Evolutionary conservation across 768 basidiomycete species (phyloP).

Genomic region (Paxillus ammoniavirescens): DNA sequence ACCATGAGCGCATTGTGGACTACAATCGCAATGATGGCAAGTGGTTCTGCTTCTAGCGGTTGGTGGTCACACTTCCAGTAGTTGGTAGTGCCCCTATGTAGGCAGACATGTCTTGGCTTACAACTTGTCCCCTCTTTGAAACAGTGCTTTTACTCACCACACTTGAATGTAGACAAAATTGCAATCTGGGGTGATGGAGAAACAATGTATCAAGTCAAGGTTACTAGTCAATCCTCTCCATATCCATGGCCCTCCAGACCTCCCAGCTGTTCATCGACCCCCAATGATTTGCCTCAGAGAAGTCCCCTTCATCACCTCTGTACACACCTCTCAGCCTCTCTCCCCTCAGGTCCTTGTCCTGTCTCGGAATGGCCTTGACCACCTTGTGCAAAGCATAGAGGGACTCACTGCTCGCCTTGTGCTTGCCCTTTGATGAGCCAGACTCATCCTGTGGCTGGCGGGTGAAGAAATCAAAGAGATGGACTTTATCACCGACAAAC

Average conservation of each 20-base stretch:
- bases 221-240: not conserved
- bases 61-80: too few relatives aligned
- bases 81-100: too few relatives aligned
- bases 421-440: not conserved
- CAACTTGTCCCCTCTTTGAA: too few relatives aligned
- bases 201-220: too few relatives aligned
- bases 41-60: too few relatives aligned
- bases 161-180: too few relatives aligned
- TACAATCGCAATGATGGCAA: too few relatives aligned
- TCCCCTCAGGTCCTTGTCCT: not conserved
- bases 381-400: not conserved
- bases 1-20: too few relatives aligned
- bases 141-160: too few relatives aligned
- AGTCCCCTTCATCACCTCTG: not conserved
- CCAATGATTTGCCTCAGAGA: conserved; percentile 1
- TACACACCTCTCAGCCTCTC: not conserved
- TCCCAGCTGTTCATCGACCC: conserved; percentile 8
- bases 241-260: conserved; percentile 9
- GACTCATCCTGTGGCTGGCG: not conserved
- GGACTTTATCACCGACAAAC: not conserved
- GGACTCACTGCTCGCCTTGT: not conserved
- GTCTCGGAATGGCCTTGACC: conserved; percentile 2
- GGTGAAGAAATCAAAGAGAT: not conserved
- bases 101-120: too few relatives aligned
- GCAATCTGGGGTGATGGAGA: too few relatives aligned